These are phyloP conservation scores for Lindgomyces ingoldianus DNA, from an alignment of 495 filamentous ascomycete species.

Conservation along the genomic window DNA sequence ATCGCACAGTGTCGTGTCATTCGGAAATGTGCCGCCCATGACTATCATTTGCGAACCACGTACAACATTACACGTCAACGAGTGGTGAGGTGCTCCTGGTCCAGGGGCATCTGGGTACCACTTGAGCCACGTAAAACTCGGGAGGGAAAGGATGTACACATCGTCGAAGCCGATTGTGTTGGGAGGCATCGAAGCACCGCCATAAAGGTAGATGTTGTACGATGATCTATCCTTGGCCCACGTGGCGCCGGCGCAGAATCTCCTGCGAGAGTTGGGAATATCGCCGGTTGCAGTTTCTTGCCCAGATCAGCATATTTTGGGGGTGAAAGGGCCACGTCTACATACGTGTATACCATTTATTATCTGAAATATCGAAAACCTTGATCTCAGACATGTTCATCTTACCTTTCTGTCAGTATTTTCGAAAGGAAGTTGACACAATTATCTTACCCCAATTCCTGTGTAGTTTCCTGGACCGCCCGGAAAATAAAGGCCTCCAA, in stretches of 20 bases:
- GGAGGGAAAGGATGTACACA: conserved; percentile 58
- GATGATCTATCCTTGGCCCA: conserved; percentile 55
- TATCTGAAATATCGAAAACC: conserved; percentile 52
- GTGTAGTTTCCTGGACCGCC: conserved; percentile 19
- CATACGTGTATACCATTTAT: conserved; percentile 51
- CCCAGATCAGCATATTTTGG: background rate
- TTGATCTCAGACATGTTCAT: conserved; percentile 41
- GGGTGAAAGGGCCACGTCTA: background rate
- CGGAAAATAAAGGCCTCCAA: conserved; percentile 50
- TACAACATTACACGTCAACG: conserved; percentile 55
- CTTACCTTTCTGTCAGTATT: background rate
- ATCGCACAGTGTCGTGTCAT: conserved; percentile 37
- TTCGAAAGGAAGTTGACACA: background rate
- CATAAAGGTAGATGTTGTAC: conserved; percentile 59
- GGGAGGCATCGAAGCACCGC: conserved; percentile 48
- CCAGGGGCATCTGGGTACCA: conserved; percentile 38
- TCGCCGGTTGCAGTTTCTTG: conserved; percentile 51
- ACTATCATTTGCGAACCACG: conserved; percentile 48
- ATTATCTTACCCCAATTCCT: conserved; percentile 19
- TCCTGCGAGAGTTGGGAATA: conserved; percentile 49
- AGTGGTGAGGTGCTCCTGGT: conserved; percentile 44
- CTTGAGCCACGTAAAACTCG: conserved; percentile 56
- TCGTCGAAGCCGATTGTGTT: conserved; percentile 52
- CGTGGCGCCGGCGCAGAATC: conserved; percentile 56
- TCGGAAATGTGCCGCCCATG: conserved; percentile 42